These are phyloP conservation scores for Platanus orientalis DNA, from an alignment of 164 flowering plant species.

Conservation along the genomic window DNA sequence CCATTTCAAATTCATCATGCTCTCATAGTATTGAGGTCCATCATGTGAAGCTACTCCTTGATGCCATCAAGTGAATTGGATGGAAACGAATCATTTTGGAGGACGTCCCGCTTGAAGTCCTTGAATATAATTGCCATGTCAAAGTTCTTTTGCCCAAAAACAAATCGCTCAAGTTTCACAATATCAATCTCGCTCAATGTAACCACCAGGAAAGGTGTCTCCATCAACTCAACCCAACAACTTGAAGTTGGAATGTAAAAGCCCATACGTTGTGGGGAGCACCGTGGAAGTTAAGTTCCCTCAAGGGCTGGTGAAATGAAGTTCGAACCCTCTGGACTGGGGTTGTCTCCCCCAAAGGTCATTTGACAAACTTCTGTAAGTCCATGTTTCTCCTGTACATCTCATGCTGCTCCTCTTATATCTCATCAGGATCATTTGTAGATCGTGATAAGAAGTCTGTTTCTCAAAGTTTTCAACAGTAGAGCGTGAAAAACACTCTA, in stretches of 20 bases:
- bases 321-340: slow-evolving; percentile 49
- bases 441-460: too few species aligned
- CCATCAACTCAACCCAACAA: slow-evolving; percentile 77
- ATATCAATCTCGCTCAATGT: slow-evolving; percentile 79
- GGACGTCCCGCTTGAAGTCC: slow-evolving; percentile 81
- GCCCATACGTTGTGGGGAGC: slow-evolving; percentile 70
- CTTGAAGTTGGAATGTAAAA: slow-evolving; percentile 77
- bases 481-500: too few species aligned
- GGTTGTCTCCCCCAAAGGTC: slow-evolving; percentile 77
- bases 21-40: slow-evolving; percentile 84
- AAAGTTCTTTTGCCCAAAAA: slow-evolving; percentile 79
- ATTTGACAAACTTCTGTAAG: slow-evolving; percentile 63
- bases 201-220: slow-evolving; percentile 68
- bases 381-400: too few species aligned
- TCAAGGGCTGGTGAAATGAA: slow-evolving; percentile 83
- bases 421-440: too few species aligned
- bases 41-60: slow-evolving; percentile 85
- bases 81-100: slow-evolving; percentile 78
- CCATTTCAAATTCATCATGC: slow-evolving; percentile 75
- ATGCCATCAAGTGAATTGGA: slow-evolving; percentile 74
- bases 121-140: slow-evolving; percentile 83
- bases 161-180: slow-evolving; percentile 78
- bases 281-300: slow-evolving; percentile 88
- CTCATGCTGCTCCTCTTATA: too few species aligned
- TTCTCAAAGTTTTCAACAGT: too few species aligned